Base-by-base conservation (phyloP, 2,329 filamentous ascomycete genomes). In the Penicillium psychrosexuale region DNA sequence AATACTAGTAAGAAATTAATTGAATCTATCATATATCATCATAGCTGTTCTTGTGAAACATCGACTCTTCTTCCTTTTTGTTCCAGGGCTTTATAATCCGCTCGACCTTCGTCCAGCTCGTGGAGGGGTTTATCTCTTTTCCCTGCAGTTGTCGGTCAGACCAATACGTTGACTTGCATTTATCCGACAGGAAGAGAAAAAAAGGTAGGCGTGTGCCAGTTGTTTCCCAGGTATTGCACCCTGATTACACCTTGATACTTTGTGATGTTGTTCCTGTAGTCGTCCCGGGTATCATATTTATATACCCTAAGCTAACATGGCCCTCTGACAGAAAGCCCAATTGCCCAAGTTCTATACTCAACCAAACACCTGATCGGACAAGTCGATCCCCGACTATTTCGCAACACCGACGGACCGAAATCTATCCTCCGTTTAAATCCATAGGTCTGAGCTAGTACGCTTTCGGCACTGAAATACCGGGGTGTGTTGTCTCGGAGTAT, bases 91-190 rank as follows among this genome's bases (percentile, higher is more conserved):
- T 44, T 64, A 59, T 64, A 61, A 63, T 51, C 52, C 27, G 22
- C 49, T 42, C 24, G 27, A 34, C n/a, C 15, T 11, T 58, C 48
- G 47, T 47, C 49, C 22, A 38, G 40, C 42, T 58, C 44, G 55
- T 45, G 49, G 53, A 42, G 47, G 47, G 8, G 24, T 47, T 55
- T 43, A 17, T n/a, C 19, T 62, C 39, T 47, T 46, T 43, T 50
- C 15, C 45, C 24, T 57, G 44, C 53, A 53, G 42, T 38, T 56
- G 52, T 61, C 53, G 56, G 53, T 60, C 55, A 47, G 59, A 47
- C 58, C 47, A 54, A 58, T 61, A 50, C 13, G 34, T 58, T 50
- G 33, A 28, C 48, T 37, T 60, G 51, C 56, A 61, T 59, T 50
- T 42, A 33, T 42, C 19, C 37, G 9, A 15, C 11, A 34, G 19